Base-by-base conservation (phyloP, 139 green algal species). In the Tetradesmus obliquus region DNA sequence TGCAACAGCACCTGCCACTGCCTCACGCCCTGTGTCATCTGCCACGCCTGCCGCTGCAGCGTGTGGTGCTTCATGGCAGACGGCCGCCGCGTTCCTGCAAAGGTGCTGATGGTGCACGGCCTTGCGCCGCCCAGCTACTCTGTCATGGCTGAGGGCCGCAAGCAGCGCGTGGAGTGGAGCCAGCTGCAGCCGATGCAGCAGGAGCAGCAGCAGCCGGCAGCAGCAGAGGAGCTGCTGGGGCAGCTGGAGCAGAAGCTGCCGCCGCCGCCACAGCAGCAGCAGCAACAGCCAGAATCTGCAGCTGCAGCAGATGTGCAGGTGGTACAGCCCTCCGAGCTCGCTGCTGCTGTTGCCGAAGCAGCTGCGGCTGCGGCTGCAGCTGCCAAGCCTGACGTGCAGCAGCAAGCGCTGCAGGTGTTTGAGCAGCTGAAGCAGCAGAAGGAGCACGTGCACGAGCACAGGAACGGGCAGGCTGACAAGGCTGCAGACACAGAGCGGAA, bases 31-130 rank as follows among this genome's bases (percentile, higher is more conserved):
- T 45, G 32, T 45, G 32, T 45, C 32, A 45, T 45, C 32, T 45
- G 32, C 10, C 24, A 83, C 55, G 79, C 12, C 9, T 83, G 79
- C 79, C 4, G n/a, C 55, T 85, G 71, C 92, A 94, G 92, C 53
- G 92, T 94, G 88, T 94, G 92, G 92, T 87, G 86, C 58, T 55
- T 87, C 55, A 79, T 80, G 66, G 87, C 89, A 7, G 92, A 94
- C 79, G 88, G 92, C 60, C 79, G 55, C 20, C 79, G 86, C 0
- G 8, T 91, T 15, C 92, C 92, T 20, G 92, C 92, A 60, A 94
- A 92, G 84, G 88, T 94, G 62, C 20, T 86, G 80, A 89, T 88
- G 62, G 69, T 89, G 32, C 81, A 91, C 12, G 79, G 76, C 54
- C 12, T 54, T 22, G 86, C 83, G n/a, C 79, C 57, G 8, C 55